A percentile compares a stretch with the other conserved stretches of the same genome.
Conservation (phyloP, 2,329 filamentous ascomycete species). For the Paecilomyces fulvus region DNA sequence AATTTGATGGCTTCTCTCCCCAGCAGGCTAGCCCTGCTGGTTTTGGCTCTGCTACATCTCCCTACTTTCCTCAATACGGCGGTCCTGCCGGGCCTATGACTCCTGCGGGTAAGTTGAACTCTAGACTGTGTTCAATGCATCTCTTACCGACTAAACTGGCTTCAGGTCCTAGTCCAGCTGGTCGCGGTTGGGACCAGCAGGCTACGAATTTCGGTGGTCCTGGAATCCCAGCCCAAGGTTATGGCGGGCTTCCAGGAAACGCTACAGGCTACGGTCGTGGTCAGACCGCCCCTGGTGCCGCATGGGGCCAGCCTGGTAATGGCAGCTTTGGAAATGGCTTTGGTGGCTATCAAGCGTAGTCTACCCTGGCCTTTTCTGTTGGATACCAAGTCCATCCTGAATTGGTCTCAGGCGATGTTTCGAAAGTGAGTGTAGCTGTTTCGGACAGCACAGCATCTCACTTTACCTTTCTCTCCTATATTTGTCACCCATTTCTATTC, state of each 20-base stretch:
- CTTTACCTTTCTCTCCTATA: conserved; percentile 6
- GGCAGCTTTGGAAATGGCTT: conserved; percentile 48
- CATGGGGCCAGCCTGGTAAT: conserved; percentile 46
- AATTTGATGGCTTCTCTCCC: conserved; percentile 76
- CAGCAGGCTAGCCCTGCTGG: conserved; percentile 63
- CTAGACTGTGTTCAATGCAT: conserved; percentile 1
- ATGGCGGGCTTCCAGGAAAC: conserved; percentile 59
- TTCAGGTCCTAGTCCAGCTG: conserved; percentile 49
- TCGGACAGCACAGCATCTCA: conserved; percentile 9
- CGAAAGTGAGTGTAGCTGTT: conserved; percentile 1
- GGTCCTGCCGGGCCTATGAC: conserved; percentile 58
- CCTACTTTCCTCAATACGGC: conserved; percentile 90
- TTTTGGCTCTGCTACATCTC: conserved; percentile 65
- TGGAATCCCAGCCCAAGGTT: conserved; percentile 42
- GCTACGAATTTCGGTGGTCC: conserved; percentile 37
- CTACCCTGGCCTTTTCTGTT: neutral
- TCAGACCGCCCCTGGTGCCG: conserved; percentile 43
- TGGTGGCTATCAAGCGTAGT: conserved; percentile 52
- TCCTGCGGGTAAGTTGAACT: conserved; percentile 40
- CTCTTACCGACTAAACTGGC: conserved; percentile 34
- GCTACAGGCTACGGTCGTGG: conserved; percentile 80
- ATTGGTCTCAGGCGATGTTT: neutral
- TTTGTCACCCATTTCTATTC: conserved; percentile 12
- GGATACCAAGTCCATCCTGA: neutral
- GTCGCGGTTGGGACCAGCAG: conserved; percentile 51